Evolutionary conservation across 1,284 basidiomycete species (phyloP), one percentile per base, ranked within the genome.

Genomic region (Wallemia ichthyophaga): DNA sequence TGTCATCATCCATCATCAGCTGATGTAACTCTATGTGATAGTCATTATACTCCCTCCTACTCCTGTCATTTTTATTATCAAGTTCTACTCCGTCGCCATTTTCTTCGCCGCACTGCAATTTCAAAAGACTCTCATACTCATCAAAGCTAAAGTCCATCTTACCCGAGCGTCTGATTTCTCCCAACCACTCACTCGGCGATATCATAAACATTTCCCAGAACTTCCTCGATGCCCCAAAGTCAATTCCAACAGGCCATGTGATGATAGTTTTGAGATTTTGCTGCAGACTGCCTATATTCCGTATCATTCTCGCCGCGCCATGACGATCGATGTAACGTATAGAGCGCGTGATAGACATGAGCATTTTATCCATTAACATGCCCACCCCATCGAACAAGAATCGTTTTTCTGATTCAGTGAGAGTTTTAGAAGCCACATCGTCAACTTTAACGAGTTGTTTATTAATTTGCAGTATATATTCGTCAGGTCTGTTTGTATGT

Each of bases 221-320:
- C 56, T 74, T 74, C 64, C 83, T 80, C 2, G 80, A 82, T 23
- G 78, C 75, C 59, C 82, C 78, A 62, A 96, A 82, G 62, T 83
- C 78, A 2, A 79, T 77, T 60, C 79, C 75, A 59, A 75, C 73
- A 57, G 73, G 71, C 60, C 77, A 76, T 59, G 76, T 65, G 27
- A 78, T 76, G 59, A 91, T 77, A 9, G 82, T 81, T 66, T 87
- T 86, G 64, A 95, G 76, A 64, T 85, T 84, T 68, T 98, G 92
- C 68, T 94, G 89, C 25, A 98, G 74, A 15, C 91, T 85, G 25
- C 89, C 74, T 56, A 95, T 83, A 69, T 95, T 94, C 54, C 89
- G 79, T 64, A 81, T 72, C 68, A 96, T 83, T 72, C 95, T 95
- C 66, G 80, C 79, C 62, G 89, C 78, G 0, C 92, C 92, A 60